Conservation (phyloP, 129 eudicot species). For the Kitagawia praeruptora region DNA sequence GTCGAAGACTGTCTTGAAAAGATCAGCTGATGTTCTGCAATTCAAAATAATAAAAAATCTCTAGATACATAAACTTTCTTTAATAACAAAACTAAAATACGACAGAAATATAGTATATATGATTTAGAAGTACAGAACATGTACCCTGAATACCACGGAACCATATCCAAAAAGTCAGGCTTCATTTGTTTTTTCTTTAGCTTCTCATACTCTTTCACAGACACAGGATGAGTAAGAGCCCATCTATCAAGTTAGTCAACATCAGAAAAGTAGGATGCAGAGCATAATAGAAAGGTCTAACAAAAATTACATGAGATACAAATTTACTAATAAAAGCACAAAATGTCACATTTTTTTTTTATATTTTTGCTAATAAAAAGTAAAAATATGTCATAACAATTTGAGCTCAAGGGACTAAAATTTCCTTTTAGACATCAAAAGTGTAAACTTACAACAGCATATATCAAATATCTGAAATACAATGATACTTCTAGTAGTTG, state of each 20-base stretch:
- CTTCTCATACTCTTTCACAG: conserved; percentile 78
- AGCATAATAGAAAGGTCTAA: neutral
- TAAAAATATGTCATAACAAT: neutral
- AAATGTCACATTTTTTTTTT: neutral
- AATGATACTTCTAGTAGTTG: neutral
- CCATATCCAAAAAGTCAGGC: conserved; percentile 96
- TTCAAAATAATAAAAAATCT: conserved; percentile 7
- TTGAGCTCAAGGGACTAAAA: neutral
- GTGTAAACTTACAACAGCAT: neutral
- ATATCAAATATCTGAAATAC: neutral
- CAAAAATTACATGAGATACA: neutral
- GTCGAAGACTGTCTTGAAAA: conserved; percentile 91
- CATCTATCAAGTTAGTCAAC: conserved; percentile 47
- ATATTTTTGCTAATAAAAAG: neutral
- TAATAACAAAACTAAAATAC: neutral
- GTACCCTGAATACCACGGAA: conserved; percentile 99
- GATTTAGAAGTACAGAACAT: neutral
- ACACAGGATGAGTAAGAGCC: conserved; percentile 95
- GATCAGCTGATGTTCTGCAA: conserved; percentile 96
- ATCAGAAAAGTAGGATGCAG: conserved; percentile 5
- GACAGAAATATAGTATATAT: neutral
- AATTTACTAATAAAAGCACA: neutral
- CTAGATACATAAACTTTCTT: neutral
- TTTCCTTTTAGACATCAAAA: neutral
- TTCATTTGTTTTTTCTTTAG: conserved; percentile 79